Base-by-base conservation (phyloP, 2,329 filamentous ascomycete species). In the Tetracladium maxilliforme region DNA sequence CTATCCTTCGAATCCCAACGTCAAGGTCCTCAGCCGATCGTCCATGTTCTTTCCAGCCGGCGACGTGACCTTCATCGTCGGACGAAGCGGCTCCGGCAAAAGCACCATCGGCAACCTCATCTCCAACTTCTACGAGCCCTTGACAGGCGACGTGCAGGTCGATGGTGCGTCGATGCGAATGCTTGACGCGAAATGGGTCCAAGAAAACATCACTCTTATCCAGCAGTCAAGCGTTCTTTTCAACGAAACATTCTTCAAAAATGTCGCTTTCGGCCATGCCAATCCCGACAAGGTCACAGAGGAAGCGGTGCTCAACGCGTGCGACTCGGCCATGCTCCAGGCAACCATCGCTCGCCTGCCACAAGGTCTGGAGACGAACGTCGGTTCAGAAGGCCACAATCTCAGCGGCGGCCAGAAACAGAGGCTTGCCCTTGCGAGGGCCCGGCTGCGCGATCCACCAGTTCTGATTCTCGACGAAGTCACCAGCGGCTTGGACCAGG, bases 381-480 rank as follows among this genome's bases (percentile, higher is more conserved):
- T 93, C 6, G 82, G 81, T 1, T 47, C 60, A 0, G 70, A 70
- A n/a, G 80, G 78, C 1, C 66, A 65, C 17, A 61, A 67, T 4
- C 54, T 94, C 20, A 92, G 83, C 34, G 86, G 84, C 7, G 87
- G 87, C 0, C 83, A 95, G 48, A 74, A 64, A 30, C 86, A 94
- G 46, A 64, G 82, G 26, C 56, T 94, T 23, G 79, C 80, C 1
- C 58, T 95, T 17, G 84, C 86, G 2, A 64, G 86, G 34, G 81
- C 84, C 2, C 66, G 67, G 20, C 49, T 95, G 6, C 62, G 84
- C 25, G 68, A 94, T 41, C 70, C 84, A 0, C 70, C 80, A 1
- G 64, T 95, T 1, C 56, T 95, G 6, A 75, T 95, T 14, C 57
- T 95, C 4, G 87, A 95, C 36, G 90, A 95, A 44, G 70, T 80